These are phyloP conservation scores for Hortaea sp. DNA, from an alignment of 2,329 filamentous ascomycete species.

Conservation along the genomic window DNA sequence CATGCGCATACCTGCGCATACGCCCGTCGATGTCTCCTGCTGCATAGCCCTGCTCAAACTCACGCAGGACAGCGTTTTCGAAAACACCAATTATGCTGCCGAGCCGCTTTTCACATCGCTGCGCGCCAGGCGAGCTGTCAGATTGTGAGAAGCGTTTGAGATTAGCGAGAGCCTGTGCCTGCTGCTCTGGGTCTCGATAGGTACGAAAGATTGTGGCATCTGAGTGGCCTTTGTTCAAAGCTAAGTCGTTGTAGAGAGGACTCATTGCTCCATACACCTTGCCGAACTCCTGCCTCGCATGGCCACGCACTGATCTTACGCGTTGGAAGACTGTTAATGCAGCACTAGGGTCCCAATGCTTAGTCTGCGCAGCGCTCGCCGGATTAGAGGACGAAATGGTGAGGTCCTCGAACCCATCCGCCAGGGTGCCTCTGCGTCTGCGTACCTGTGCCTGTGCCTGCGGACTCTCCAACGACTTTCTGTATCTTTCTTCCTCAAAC, in stretches of 20 bases:
- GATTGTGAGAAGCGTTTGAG: slow-evolving; percentile 67
- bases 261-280: slow-evolving; percentile 81
- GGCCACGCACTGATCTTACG: slow-evolving; percentile 69
- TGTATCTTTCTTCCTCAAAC: slow-evolving; percentile 52
- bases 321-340: slow-evolving; percentile 60
- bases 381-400: slow-evolving; percentile 35
- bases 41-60: slow-evolving; percentile 90
- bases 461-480: slow-evolving; percentile 27
- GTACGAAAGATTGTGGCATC: slow-evolving; percentile 78
- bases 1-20: slow-evolving; percentile 83
- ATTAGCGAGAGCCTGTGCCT: slow-evolving; percentile 81
- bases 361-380: neutral
- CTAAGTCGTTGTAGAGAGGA: slow-evolving; percentile 81
- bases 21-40: slow-evolving; percentile 76
- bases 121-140: slow-evolving; percentile 69
- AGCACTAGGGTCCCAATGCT: slow-evolving; percentile 48
- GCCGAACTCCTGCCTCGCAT: slow-evolving; percentile 80
- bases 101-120: slow-evolving; percentile 60
- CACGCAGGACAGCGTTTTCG: slow-evolving; percentile 77
- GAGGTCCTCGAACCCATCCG: slow-evolving; percentile 75
- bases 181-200: slow-evolving; percentile 78
- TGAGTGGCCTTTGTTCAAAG: slow-evolving; percentile 58
- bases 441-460: slow-evolving; percentile 11
- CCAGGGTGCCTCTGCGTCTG: slow-evolving; percentile 26
- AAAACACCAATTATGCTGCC: slow-evolving; percentile 69